phyloP scores from a whole-genome alignment of 2,329 filamentous ascomycete species.

The Sarocladium strictum region DNA sequence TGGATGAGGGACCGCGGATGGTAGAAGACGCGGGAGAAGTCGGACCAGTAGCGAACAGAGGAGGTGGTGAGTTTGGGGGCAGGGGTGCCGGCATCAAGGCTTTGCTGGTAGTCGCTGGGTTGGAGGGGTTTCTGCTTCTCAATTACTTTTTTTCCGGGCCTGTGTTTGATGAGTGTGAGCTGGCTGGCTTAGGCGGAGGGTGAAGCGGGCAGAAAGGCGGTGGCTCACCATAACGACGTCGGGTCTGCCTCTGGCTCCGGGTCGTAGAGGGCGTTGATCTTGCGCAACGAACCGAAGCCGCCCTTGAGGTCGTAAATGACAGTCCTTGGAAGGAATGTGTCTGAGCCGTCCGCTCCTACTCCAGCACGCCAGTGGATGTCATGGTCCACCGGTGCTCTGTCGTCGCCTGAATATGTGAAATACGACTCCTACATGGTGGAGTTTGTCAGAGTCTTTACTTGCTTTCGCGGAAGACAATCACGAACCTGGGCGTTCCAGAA shows the following conservation, averaged over 20 bases:
- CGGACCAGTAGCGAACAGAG: constrained; percentile 90
- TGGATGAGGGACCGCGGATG: constrained; percentile 85
- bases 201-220: background rate
- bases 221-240: constrained; percentile 28
- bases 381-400: constrained; percentile 32
- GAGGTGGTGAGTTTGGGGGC: constrained; percentile 60
- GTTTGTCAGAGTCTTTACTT: background rate
- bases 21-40: constrained; percentile 89
- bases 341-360: constrained; percentile 72
- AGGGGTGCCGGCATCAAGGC: constrained; percentile 66
- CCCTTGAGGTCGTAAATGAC: constrained; percentile 94
- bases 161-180: constrained; percentile 2
- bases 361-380: constrained; percentile 83
- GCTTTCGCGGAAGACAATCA: background rate
- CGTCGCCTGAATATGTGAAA: constrained; percentile 71
- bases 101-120: constrained; percentile 70
- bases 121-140: constrained; percentile 63
- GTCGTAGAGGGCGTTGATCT: constrained; percentile 85
- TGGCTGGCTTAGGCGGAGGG: too few species aligned
- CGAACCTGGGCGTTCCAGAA: constrained; percentile 91
- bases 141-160: constrained; percentile 36
- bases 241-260: constrained; percentile 28
- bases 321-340: constrained; percentile 88
- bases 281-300: constrained; percentile 80
- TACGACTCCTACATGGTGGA: constrained; percentile 71